A percentile compares a stretch with the other conserved stretches of the same genome.
phyloP scores from a whole-genome alignment of 495 filamentous ascomycete genomes.

The Pyronema omphalodes region DNA sequence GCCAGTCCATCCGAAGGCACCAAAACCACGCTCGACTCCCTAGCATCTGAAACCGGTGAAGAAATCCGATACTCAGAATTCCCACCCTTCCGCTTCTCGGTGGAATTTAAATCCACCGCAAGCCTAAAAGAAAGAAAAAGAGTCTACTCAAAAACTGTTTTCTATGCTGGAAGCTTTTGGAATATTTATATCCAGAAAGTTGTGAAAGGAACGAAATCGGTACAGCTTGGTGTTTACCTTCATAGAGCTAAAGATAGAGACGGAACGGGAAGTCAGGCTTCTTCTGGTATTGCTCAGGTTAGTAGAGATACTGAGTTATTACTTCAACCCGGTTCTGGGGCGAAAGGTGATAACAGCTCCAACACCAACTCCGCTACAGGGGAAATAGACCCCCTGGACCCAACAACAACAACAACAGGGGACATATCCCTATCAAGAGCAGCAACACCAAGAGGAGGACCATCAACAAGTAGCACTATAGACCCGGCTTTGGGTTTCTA shows the following conservation, averaged over 20 bases:
- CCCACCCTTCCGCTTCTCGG: slow-evolving; percentile 41
- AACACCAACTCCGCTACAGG: too few relatives aligned
- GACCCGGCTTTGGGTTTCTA: slow-evolving; percentile 34
- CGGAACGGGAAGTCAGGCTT: slow-evolving; percentile 17
- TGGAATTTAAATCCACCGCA: slow-evolving; percentile 38
- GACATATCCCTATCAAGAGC: background rate
- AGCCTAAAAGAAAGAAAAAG: slow-evolving; percentile 41
- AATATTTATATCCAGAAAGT: slow-evolving; percentile 47
- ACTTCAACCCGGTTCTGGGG: too few relatives aligned
- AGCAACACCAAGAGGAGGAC: background rate
- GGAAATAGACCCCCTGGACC: too few relatives aligned
- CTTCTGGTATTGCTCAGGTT: too few relatives aligned
- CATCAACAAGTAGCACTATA: background rate
- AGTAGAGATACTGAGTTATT: too few relatives aligned
- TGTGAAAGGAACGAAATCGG: slow-evolving; percentile 30
- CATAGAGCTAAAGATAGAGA: slow-evolving; percentile 42
- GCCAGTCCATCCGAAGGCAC: slow-evolving; percentile 21
- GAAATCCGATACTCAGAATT: slow-evolving; percentile 34
- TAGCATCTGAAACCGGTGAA: background rate
- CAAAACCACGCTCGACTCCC: background rate
- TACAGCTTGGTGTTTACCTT: slow-evolving; percentile 41
- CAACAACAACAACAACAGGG: too few relatives aligned
- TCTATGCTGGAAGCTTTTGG: slow-evolving; percentile 42
- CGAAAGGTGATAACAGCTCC: too few relatives aligned
- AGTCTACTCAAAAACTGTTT: slow-evolving; percentile 43